phyloP scores from a whole-genome alignment of 2,329 filamentous ascomycete genomes.

The Neofusicoccum kwambonambiense region DNA sequence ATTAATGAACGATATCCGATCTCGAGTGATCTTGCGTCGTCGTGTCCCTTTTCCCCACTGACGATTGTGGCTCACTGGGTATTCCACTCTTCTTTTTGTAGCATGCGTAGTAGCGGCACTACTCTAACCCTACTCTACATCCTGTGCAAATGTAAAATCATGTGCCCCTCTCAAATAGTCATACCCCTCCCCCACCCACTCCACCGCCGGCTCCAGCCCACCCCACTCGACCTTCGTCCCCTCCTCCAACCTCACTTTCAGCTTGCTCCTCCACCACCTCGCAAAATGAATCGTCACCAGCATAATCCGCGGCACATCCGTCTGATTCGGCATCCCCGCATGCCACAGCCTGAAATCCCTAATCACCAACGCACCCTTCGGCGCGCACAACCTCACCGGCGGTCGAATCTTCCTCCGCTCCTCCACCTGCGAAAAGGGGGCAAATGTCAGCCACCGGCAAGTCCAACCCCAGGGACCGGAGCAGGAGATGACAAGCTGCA shows the following conservation, averaged over 20 bases:
- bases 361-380: constrained; percentile 57
- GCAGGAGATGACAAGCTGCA: too few species aligned
- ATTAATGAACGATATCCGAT: too few species aligned
- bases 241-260: background rate
- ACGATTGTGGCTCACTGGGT: too few species aligned
- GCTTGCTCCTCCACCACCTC: constrained; percentile 52
- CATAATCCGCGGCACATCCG: constrained; percentile 35
- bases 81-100: too few species aligned
- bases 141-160: background rate
- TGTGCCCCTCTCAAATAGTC: background rate
- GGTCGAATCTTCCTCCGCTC: too few species aligned
- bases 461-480: too few species aligned
- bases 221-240: too few species aligned
- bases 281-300: constrained; percentile 52
- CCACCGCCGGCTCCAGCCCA: background rate
- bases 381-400: constrained; percentile 48
- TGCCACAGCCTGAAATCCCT: constrained; percentile 64
- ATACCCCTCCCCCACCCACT: background rate
- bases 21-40: too few species aligned
- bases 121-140: background rate
- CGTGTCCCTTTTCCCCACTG: too few species aligned
- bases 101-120: too few species aligned
- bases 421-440: too few species aligned
- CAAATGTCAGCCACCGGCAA: too few species aligned
- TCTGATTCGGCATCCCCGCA: constrained; percentile 61